Base-by-base conservation (phyloP, 495 filamentous ascomycete species). In the Trichocladium uniseriatum region DNA sequence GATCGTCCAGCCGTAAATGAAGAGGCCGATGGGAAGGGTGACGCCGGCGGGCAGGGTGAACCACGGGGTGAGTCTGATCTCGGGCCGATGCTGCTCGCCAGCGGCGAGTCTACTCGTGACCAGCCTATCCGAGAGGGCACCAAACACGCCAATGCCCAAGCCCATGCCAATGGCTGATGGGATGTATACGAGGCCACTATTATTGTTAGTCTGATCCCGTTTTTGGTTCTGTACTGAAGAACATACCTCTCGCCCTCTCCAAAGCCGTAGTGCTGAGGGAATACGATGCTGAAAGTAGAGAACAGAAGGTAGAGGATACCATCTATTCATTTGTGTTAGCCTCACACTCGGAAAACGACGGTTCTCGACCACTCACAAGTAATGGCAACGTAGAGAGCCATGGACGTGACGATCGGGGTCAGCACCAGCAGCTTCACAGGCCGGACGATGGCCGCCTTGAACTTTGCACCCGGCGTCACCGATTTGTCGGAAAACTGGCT, bases 291-390 rank as follows among this genome's bases (percentile, higher is more conserved):
- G 63, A 86, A 80, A n/a, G 83, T 84, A 19, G 81, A 82, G 69
- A 87, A 84, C 45, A 92, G 75, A 52, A 94, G 79, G 65, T 92
- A 94, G 11, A 91, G 64, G 21, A 86, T 81, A 10, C 85, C 83
- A 61, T 91, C 48, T 50, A 20, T 9, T 2, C 5, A 3, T 13
- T 4, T 9, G 16, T 7, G 40, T 50, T 31, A 50, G 48, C 16
- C 8, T 20, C 16, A 2, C 1, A 29, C 20, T 1, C 7, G 22
- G 5, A 13, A 13, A 2, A 22, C 15, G 27, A 32, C 9, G 31
- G 31, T 4, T 4, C 5, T 2, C 5, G 8, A 34, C 3, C 10
- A 43, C 39, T 50, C 6, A 51, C 41, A 92, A 14, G 80, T 72
- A 50, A 89, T 78, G 35, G 84, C 79, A 68, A 89, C 79, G 62